A percentile compares a stretch with the other conserved stretches of the same genome.
These are phyloP conservation scores for Teratosphaeria pseudoeucalypti DNA, from an alignment of 2,329 filamentous ascomycete species.

Conservation along the genomic window DNA sequence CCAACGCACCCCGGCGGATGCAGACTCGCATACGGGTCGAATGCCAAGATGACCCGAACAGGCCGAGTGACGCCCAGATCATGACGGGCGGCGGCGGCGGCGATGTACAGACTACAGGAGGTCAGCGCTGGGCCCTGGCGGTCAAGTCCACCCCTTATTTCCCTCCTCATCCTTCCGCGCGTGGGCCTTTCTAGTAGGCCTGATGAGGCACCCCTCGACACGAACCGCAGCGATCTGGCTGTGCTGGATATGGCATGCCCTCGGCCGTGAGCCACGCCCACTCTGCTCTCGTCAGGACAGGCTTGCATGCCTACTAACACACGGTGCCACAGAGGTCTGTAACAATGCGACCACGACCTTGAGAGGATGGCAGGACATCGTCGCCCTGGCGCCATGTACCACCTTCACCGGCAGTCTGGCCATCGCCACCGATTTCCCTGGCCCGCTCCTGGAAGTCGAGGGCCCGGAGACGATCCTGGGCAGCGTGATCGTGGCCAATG, in stretches of 20 bases:
- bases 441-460: neutral
- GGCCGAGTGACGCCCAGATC: neutral
- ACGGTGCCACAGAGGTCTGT: neutral
- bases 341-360: neutral
- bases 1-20: neutral
- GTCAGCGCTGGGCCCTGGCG: neutral
- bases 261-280: neutral
- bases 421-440: neutral
- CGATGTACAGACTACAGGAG: neutral
- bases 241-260: neutral
- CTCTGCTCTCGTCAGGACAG: neutral
- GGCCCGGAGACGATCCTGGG: constrained; percentile 3
- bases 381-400: neutral
- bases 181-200: neutral
- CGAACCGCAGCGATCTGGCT: neutral
- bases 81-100: neutral
- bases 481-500: constrained; percentile 2
- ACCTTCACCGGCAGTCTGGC: neutral
- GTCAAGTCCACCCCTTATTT: neutral
- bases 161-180: neutral
- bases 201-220: neutral
- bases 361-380: neutral
- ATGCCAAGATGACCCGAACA: neutral
- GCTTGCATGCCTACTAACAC: neutral
- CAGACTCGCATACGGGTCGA: neutral